Conservation (phyloP, 768 basidiomycete genomes). For the Heimioporus sp. region DNA sequence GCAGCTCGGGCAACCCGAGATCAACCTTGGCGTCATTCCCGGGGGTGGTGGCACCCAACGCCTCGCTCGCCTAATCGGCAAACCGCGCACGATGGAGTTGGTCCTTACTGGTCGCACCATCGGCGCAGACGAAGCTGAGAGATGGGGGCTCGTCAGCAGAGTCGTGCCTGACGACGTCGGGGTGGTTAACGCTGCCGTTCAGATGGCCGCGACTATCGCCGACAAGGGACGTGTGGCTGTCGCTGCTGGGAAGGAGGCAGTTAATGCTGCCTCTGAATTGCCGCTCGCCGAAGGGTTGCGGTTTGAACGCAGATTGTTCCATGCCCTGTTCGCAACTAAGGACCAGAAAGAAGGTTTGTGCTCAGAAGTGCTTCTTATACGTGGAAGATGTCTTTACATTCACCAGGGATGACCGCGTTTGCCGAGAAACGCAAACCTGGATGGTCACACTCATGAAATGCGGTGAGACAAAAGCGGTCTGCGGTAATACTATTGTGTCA, state of each 20-base stretch:
- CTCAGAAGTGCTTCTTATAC: not conserved
- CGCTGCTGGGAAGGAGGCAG: constrained; percentile 88
- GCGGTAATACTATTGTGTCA: too few species aligned
- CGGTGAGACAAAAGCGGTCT: too few species aligned
- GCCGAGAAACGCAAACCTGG: constrained; percentile 88
- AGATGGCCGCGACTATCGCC: constrained; percentile 75
- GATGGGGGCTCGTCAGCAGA: constrained; percentile 85
- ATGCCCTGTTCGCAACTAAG: constrained; percentile 86
- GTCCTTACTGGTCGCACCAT: constrained; percentile 85
- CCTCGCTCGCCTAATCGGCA: constrained; percentile 81
- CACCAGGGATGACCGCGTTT: constrained; percentile 89
- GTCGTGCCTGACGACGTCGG: constrained; percentile 77
- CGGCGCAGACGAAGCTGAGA: constrained; percentile 75
- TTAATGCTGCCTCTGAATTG: constrained; percentile 90
- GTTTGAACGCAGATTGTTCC: constrained; percentile 89
- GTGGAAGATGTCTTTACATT: not conserved
- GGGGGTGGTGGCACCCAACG: constrained; percentile 95
- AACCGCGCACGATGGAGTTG: constrained; percentile 93
- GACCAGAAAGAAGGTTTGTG: constrained; percentile 91
- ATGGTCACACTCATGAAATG: constrained; percentile 57
- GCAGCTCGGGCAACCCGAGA: constrained; percentile 94
- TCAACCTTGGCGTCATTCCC: constrained; percentile 92
- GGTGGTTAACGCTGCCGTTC: constrained; percentile 85
- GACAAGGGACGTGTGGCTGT: constrained; percentile 81
- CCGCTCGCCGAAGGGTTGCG: constrained; percentile 78